phyloP scores from a whole-genome alignment of 768 basidiomycete genomes.

The Chlorophyllum brunneum region DNA sequence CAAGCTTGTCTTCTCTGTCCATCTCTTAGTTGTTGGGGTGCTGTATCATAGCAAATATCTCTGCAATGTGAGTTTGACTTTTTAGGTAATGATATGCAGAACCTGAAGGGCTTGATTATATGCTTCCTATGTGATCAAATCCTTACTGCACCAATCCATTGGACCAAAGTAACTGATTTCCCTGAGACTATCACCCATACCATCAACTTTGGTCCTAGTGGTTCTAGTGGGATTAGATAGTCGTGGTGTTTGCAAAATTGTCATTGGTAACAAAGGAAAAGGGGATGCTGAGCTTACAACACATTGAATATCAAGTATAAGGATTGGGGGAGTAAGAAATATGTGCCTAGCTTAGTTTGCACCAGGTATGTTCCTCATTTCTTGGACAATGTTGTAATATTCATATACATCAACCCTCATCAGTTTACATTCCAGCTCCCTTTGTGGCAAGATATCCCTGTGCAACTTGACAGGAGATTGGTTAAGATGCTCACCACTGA shows the following conservation, averaged over 20 bases:
- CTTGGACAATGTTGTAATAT: not conserved
- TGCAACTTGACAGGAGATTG: conserved; percentile 96
- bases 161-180: conserved; percentile 88
- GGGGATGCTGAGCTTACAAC: conserved; percentile 86
- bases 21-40: conserved; percentile 93
- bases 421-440: conserved; percentile 98
- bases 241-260: conserved; percentile 85
- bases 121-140: conserved; percentile 91
- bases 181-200: conserved; percentile 90
- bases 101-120: conserved; percentile 67
- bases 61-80: conserved; percentile 32
- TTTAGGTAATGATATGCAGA: conserved; percentile 81
- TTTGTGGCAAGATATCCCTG: conserved; percentile 88
- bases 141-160: conserved; percentile 88
- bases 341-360: conserved; percentile 78
- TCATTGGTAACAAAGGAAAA: conserved; percentile 87
- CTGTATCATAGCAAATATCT: conserved; percentile 95
- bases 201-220: conserved; percentile 95
- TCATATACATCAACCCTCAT: conserved; percentile 92
- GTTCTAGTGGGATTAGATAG: conserved; percentile 91
- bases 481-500: conserved; percentile 90
- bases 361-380: conserved; percentile 61
- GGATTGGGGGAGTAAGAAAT: conserved; percentile 90
- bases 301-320: conserved; percentile 64
- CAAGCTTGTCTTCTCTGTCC: conserved; percentile 86